Base-by-base conservation (phyloP, 192 early-diverging fungal species). In the Coemansia sp. region DNA sequence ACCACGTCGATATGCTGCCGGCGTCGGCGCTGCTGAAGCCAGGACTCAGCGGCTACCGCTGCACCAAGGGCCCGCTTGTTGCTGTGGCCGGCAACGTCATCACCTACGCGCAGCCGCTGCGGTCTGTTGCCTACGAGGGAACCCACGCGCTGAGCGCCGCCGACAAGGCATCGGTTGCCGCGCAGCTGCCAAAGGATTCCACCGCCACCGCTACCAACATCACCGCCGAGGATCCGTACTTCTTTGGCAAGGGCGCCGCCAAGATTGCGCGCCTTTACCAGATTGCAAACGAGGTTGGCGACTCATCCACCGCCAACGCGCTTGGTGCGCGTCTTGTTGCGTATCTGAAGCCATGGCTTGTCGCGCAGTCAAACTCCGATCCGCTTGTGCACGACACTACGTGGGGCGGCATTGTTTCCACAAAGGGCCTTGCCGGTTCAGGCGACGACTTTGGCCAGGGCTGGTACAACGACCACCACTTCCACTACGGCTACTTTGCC, bases 381-480 rank as follows among this genome's bases (percentile, higher is more conserved):
- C 69, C 80, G 48, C 74, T 85, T 6, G 68, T 71, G 5, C 85
- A 85, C 55, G 86, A 87, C 65, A 40, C 51, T 2, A 65, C 65
- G 5, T 87, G 86, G 86, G 80, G 80, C 40, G 86, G 86, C 43
- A 55, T 87, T 16, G 74, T 84, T 22, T 75, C 76, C 11, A 67
- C 51, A 0, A 45, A 62, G 41, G 84, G 84, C 13, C 64, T 76
- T 7, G 61, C 32, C 2, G 79, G 81, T 37, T 20, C 67, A 1
- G 51, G 65, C 9, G 73, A 72, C 0, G 86, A 85, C 41, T 87
- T 82, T 60, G 86, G 86, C 50, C 85, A 87, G 64, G 86, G 81
- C 56, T 60, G 72, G 20, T 87, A 87, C 69, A 87, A 87, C 71
- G 86, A 87, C 65, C 86, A 87, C 67, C 86, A 87, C 67, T 87